Conservation (phyloP, 371 early-diverging fungal genomes). For the Mucor saturninus region DNA sequence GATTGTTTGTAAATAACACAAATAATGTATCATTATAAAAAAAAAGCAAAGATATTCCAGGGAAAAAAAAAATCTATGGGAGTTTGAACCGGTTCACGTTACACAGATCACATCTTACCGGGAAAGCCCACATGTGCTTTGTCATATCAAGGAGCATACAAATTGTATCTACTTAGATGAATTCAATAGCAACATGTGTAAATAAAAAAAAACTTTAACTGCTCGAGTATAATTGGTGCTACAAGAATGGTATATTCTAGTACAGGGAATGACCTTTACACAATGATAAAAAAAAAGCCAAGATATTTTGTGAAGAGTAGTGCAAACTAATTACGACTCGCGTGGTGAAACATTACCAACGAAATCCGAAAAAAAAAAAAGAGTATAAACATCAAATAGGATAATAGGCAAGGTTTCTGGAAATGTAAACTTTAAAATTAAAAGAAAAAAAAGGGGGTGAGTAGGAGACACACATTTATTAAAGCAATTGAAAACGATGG, state of each 20-base stretch:
- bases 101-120: not conserved
- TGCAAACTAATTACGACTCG: not conserved
- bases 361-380: too few species aligned
- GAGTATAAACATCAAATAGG: too few species aligned
- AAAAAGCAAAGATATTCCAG: not conserved
- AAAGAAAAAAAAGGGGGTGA: not conserved
- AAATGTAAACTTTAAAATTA: not conserved
- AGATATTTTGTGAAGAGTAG: too few species aligned
- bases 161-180: too few species aligned
- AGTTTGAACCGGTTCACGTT: not conserved
- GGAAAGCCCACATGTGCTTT: not conserved
- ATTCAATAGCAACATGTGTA: too few species aligned
- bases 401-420: not conserved
- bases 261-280: too few species aligned
- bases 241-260: too few species aligned
- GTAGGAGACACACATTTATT: not conserved
- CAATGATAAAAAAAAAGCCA: not conserved
- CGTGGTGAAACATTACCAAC: slow-evolving; percentile 1
- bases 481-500: not conserved
- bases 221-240: too few species aligned
- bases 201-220: too few species aligned
- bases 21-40: too few species aligned
- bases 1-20: too few species aligned
- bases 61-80: not conserved
- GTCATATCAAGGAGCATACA: not conserved